Evolutionary conservation across 2,329 filamentous ascomycete genomes (phyloP), one percentile per base, ranked within the genome.

Genomic region (Nemania sp.): DNA sequence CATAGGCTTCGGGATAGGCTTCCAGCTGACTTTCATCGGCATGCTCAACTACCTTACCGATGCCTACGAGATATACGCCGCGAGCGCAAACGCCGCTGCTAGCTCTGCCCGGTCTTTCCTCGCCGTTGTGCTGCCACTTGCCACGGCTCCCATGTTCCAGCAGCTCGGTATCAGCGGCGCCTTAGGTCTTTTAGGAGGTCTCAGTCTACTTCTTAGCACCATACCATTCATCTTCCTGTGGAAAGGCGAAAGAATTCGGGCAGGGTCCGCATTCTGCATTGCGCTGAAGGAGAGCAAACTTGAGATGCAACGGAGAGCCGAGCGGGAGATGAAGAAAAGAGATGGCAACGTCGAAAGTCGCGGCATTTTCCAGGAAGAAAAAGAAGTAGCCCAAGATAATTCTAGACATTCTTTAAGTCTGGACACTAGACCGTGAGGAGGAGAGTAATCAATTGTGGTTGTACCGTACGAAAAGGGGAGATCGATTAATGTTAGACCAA

Each of bases 41-140:
- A 80, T 77, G 38, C 79, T 90, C 22, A 90, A 90, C 72, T 91
- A 91, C 73, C 82, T 70, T 10, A 68, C 66, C 15, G 65, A 70
- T 72, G 88, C 89, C n/a, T 92, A 92, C 77, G 86, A 88, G 70
- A 84, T 89, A 53, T 91, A 87, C 73, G 88, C 89, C 0, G 87
- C 87, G 0, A 86, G 83, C 20, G 87, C 85, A 2, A 82, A 87
- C 62, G 86, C 86, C 0, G 85, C 86, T 0, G 80, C 85, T 0
- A 84, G 82, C 5, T 84, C 83, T 55, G 79, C 81, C 56, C 81
- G 87, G 3, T 86, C 82, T 26, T 73, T 87, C 2, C 78, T 87
- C 10, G 87, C 85, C 1, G 84, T 84, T 0, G 79, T 89, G 1
- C 80, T 91, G 53, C 89, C 89, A 3, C 80, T 91, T 20, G 85